Conservation (phyloP, 805 yeast species). For the Lipomyces mesembrius region DNA sequence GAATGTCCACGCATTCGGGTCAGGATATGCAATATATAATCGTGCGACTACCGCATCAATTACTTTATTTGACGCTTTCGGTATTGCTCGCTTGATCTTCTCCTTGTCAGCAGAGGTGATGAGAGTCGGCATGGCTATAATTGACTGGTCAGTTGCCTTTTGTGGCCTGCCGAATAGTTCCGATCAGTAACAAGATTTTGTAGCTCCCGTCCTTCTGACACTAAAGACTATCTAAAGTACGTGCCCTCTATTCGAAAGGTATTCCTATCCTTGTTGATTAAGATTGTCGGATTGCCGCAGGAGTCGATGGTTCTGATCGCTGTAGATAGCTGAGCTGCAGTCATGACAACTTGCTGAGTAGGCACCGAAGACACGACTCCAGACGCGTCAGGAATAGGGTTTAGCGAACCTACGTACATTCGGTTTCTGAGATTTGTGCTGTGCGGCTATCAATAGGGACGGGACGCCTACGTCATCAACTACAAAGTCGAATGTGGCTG, state of each 20-base stretch:
- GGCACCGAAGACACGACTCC: too few relatives aligned
- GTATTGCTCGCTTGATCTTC: conserved; percentile 83
- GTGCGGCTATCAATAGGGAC: too few relatives aligned
- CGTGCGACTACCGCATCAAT: conserved; percentile 90
- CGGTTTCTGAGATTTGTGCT: too few relatives aligned
- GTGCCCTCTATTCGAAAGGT: not conserved
- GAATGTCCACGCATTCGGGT: conserved; percentile 76
- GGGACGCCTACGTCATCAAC: too few relatives aligned
- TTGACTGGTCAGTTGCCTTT: not conserved
- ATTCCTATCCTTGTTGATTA: not conserved
- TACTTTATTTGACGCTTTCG: conserved; percentile 84
- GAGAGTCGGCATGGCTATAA: conserved; percentile 31
- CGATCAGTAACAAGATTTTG: not conserved
- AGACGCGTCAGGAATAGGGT: conserved; percentile 3
- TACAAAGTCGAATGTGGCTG: too few relatives aligned
- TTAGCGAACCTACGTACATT: too few relatives aligned
- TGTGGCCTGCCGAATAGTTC: not conserved
- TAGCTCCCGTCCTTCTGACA: not conserved
- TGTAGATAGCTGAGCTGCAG: not conserved
- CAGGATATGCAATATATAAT: conserved; percentile 87
- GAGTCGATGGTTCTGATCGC: not conserved
- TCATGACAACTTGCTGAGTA: not conserved
- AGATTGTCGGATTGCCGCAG: not conserved
- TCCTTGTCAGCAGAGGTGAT: conserved; percentile 73
- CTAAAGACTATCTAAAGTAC: not conserved